Conservation (phyloP, 179 eudicot genomes). For the Beta macrorhiza region DNA sequence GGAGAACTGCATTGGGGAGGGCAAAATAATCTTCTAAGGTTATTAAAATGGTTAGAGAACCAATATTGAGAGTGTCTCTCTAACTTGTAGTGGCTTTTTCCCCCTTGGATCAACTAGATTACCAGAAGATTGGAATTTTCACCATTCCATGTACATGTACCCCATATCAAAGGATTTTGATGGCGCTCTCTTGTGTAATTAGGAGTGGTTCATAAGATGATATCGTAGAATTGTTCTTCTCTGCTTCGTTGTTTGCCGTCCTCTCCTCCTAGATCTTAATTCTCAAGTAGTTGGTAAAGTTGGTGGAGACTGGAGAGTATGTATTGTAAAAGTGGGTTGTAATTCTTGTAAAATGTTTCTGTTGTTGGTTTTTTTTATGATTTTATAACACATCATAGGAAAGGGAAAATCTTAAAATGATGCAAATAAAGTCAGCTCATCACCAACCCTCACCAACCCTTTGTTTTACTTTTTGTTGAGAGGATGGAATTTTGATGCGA, state of each 20-base stretch:
- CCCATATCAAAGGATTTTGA: background rate
- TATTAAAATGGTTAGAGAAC: background rate
- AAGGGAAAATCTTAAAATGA: background rate
- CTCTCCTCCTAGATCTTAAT: background rate
- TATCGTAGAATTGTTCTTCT: conserved; percentile 1
- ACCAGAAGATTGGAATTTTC: background rate
- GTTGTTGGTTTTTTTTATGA: background rate
- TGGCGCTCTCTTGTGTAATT: conserved; percentile 14
- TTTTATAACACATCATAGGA: background rate
- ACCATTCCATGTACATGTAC: background rate
- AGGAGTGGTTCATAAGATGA: background rate
- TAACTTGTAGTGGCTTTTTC: background rate
- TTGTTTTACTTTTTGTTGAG: background rate
- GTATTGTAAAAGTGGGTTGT: background rate
- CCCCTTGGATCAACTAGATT: conserved; percentile 5
- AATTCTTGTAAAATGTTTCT: background rate
- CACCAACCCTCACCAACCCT: conserved; percentile 9
- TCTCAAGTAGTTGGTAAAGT: background rate
- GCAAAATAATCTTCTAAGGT: background rate
- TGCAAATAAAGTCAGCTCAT: background rate
- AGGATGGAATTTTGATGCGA: background rate
- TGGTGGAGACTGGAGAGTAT: background rate
- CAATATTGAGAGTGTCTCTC: conserved; percentile 10
- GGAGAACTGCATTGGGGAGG: background rate
- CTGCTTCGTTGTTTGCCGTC: background rate